These are phyloP conservation scores for Entamoeba invadens DNA, from an alignment of 208 protist genomes.

Conservation along the genomic window DNA sequence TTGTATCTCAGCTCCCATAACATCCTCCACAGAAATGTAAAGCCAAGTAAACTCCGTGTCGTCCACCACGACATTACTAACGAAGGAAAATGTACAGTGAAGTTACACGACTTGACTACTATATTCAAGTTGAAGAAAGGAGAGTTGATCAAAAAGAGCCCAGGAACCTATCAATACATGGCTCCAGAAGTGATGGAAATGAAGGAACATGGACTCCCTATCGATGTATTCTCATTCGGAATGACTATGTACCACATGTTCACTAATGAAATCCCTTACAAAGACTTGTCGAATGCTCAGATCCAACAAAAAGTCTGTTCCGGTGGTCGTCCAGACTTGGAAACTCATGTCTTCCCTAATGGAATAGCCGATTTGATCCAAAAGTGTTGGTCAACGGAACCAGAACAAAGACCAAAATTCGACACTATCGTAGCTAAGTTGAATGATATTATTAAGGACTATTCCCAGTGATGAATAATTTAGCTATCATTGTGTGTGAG, in stretches of 20 bases:
- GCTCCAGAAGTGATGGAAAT: neutral
- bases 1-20: neutral
- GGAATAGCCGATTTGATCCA: neutral
- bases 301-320: neutral
- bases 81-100: neutral
- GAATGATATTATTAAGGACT: neutral
- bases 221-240: neutral
- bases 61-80: neutral
- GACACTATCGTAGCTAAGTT: neutral
- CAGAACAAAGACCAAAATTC: neutral
- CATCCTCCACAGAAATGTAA: neutral
- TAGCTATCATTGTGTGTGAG: too few species aligned
- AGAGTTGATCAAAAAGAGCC: neutral
- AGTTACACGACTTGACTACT: neutral
- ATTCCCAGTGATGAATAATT: too few species aligned
- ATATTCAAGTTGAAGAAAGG: neutral
- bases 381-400: constrained; percentile 5
- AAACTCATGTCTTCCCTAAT: neutral
- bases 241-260: neutral
- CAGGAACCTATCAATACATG: neutral
- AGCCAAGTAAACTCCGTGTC: neutral
- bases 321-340: neutral
- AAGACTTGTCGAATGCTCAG: neutral
- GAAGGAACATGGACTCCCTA: neutral
- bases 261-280: neutral